Evolutionary conservation across 805 yeast species (phyloP).

Genomic region (Yarrowia phangngaensis): DNA sequence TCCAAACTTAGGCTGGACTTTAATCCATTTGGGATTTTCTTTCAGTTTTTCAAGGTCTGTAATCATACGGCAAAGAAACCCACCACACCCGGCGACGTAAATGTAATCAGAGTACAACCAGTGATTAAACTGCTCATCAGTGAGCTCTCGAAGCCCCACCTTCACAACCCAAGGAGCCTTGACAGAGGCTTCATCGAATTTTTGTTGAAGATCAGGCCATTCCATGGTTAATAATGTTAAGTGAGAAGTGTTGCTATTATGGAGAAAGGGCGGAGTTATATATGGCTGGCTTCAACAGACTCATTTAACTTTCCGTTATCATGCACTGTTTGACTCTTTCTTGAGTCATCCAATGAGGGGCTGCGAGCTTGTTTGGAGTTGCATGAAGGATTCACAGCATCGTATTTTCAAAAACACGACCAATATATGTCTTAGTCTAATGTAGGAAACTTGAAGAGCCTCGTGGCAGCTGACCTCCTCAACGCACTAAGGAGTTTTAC

Average conservation of each 20-base stretch:
- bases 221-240: constrained; percentile 7
- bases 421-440: too few species aligned
- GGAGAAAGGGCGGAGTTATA: neutral
- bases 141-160: constrained; percentile 10
- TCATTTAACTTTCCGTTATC: constrained; percentile 18
- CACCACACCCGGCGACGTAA: constrained; percentile 17
- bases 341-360: constrained; percentile 23
- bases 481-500: too few species aligned
- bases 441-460: too few species aligned
- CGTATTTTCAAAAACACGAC: neutral
- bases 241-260: neutral
- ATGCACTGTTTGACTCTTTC: constrained; percentile 14
- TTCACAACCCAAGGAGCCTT: constrained; percentile 20
- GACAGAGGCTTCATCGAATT: constrained; percentile 20
- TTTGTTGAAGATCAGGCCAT: constrained; percentile 13
- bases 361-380: too few species aligned
- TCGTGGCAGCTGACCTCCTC: too few species aligned
- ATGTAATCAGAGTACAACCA: constrained; percentile 23
- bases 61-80: constrained; percentile 5
- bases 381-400: too few species aligned
- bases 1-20: constrained; percentile 9
- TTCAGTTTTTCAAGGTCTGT: constrained; percentile 3
- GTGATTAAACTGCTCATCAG: constrained; percentile 18
- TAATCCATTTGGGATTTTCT: constrained; percentile 6
- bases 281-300: constrained; percentile 2